Base-by-base conservation (phyloP, 2,329 filamentous ascomycete genomes). In the Tothia fuscella region DNA sequence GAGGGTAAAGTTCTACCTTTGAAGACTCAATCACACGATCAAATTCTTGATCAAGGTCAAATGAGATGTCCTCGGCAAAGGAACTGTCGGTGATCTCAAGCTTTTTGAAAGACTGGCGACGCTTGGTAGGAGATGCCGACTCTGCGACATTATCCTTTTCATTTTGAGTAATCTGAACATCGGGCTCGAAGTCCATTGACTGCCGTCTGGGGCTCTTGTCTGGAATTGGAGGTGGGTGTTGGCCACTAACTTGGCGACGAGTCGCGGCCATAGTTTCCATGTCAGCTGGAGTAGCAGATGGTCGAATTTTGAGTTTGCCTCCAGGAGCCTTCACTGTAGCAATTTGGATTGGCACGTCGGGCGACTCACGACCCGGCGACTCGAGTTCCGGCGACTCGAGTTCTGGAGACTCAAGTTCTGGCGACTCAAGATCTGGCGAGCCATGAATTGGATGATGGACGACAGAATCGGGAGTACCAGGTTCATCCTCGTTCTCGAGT, bases 21-120 rank as follows among this genome's bases (percentile, higher is more conserved):
- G 95, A 88, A 58, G 80, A 75, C 66, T 95, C 87, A 53, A 96
- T 93, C 43, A 96, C 84, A 46, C 89, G 77, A 55, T 96, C 87
- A 62, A 96, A 95, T 58, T 95, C 91, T 53, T 83, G 76, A 54
- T 93, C 86, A 34, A 96, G 74, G 49, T 86, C 89, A 48, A 93
- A 78, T 47, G 84, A 84, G 42, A 91, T 72, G 55, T 89, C 86
- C 35, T 75, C 68, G 36, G 68, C 66, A 25, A 68, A 64, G 48
- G 87, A 78, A 54, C 83, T 78, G 50, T 93, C 66, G 6, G 86
- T 85, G 48, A 95, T 72, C 53, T 91, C 88, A 38, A 86, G 74
- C 53, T 85, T 82, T 9, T 32, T 24, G 41, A 46, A 46, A 26
- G 33, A 38, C 16, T 44, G 13, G 19, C 43, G 40, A 19, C 43